These are phyloP conservation scores for Coemansia sp. DNA, from an alignment of 192 early-diverging fungal species.

Conservation along the genomic window DNA sequence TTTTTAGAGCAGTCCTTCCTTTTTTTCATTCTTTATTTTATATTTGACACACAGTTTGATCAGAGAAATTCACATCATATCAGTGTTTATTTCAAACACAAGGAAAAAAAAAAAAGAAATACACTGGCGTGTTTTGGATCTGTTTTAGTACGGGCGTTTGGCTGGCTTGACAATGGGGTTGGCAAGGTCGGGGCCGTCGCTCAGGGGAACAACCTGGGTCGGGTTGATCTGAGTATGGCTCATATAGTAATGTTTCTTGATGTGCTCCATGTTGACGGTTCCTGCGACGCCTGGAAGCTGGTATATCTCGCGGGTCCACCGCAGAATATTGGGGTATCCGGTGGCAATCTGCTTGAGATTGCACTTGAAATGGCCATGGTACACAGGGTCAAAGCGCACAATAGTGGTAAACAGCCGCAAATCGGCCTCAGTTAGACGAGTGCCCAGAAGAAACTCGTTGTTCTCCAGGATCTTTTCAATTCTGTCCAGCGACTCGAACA, in stretches of 20 bases:
- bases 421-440: constrained; percentile 90
- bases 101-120: no score
- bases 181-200: constrained; percentile 64
- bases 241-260: constrained; percentile 93
- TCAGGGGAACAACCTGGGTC: constrained; percentile 73
- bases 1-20: no score
- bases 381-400: constrained; percentile 93
- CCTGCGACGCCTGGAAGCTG: constrained; percentile 76
- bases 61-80: not conserved
- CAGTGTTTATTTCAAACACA: not conserved
- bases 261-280: constrained; percentile 94
- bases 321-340: constrained; percentile 85
- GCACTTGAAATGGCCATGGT: constrained; percentile 95
- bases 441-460: constrained; percentile 76
- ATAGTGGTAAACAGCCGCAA: constrained; percentile 94
- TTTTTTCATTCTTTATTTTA: no score
- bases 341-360: constrained; percentile 83
- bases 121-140: not conserved
- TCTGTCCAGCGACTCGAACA: constrained; percentile 80
- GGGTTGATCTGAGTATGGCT: constrained; percentile 94
- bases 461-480: constrained; percentile 79
- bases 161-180: constrained; percentile 32
- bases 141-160: constrained; percentile 28
- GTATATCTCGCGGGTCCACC: constrained; percentile 82
- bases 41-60: no score